These are phyloP conservation scores for Tetrahymena elliotti DNA, from an alignment of 73 alveolate genomes.

Conservation along the genomic window DNA sequence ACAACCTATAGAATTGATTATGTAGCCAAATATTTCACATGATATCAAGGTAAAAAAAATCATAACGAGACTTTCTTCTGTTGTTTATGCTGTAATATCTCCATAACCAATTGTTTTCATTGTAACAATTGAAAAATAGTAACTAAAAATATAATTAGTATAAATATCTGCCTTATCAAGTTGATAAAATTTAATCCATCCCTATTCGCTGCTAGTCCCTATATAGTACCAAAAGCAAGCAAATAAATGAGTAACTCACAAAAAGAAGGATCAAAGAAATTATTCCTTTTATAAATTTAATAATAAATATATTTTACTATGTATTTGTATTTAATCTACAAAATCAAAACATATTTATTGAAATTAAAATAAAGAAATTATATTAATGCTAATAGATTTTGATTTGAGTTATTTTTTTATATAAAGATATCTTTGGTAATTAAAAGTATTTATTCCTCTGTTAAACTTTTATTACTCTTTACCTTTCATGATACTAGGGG, in stretches of 20 bases:
- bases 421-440: no score
- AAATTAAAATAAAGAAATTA: no score
- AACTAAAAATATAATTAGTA: neutral
- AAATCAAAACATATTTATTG: no score
- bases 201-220: neutral
- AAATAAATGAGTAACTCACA: neutral
- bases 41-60: constrained; percentile 1
- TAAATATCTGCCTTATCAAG: neutral
- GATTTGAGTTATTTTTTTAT: no score
- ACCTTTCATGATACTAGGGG: no score
- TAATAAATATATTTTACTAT: no score
- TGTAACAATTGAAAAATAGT: constrained; percentile 1
- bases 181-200: neutral
- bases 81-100: constrained; percentile 6
- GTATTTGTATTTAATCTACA: no score
- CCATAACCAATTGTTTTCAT: constrained; percentile 29
- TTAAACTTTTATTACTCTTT: no score
- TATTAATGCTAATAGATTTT: no score
- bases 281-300: neutral
- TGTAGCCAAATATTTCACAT: constrained; percentile 22
- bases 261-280: neutral
- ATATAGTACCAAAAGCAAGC: neutral
- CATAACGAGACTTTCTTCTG: neutral
- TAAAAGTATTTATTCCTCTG: no score
- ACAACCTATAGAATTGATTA: constrained; percentile 2